Conservation (phyloP, 345 rosid genomes). For the Erysimum cheiranthoides region DNA sequence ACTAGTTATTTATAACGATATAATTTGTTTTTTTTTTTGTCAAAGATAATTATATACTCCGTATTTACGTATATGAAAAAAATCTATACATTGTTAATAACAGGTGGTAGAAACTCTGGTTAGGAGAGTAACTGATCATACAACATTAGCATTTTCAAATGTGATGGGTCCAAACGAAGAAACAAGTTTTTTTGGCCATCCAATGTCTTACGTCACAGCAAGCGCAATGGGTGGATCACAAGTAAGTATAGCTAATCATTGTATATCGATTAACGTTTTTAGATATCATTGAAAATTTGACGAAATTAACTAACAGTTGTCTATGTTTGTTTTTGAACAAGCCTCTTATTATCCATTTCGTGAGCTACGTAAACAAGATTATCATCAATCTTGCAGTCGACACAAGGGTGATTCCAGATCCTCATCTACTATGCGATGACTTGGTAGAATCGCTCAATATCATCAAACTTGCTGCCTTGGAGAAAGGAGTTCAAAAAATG, state of each 20-base stretch:
- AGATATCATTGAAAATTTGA: background rate
- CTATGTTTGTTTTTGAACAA: conserved; percentile 57
- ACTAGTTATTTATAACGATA: background rate
- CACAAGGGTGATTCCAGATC: conserved; percentile 62
- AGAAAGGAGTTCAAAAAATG: conserved; percentile 16
- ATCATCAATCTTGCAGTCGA: conserved; percentile 61
- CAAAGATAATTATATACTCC: background rate
- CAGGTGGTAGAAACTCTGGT: conserved; percentile 46
- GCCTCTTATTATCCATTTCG: conserved; percentile 73
- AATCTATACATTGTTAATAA: background rate
- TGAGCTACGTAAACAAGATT: conserved; percentile 66
- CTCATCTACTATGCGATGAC: conserved; percentile 61
- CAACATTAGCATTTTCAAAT: conserved; percentile 59
- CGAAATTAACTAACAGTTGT: background rate
- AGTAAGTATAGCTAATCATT: conserved; percentile 36
- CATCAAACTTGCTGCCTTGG: conserved; percentile 49
- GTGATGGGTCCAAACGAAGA: conserved; percentile 60
- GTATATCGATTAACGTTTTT: background rate
- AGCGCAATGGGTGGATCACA: conserved; percentile 58
- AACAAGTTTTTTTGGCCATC: conserved; percentile 57
- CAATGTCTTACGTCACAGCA: conserved; percentile 60
- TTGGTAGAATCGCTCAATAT: conserved; percentile 56
- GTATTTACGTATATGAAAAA: too few species aligned
- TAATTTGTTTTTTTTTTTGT: too few species aligned
- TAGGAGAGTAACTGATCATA: conserved; percentile 41